Evolutionary conservation across 129 eudicot genomes (phyloP).

Genomic region (Centrapalus pauciflorus): DNA sequence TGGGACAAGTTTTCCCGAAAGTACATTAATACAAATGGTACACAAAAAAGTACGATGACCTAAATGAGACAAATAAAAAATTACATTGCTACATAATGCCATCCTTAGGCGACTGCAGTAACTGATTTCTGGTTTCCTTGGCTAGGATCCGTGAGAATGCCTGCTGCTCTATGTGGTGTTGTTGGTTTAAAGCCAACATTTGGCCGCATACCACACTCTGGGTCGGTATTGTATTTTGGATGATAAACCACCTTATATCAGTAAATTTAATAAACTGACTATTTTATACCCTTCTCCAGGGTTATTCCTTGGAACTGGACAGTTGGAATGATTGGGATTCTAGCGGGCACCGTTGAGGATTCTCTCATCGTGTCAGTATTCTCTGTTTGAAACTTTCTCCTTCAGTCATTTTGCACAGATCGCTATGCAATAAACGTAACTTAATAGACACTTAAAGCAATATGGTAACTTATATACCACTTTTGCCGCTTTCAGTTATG

Average conservation of each 20-base stretch:
- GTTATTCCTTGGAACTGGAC: constrained; percentile 97
- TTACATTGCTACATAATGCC: too few relatives aligned
- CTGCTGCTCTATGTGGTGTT: constrained; percentile 97
- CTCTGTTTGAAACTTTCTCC: not conserved
- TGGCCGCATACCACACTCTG: constrained; percentile 76
- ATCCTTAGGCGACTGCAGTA: too few relatives aligned
- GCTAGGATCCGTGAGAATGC: constrained; percentile 96
- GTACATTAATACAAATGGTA: too few relatives aligned
- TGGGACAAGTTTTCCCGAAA: too few relatives aligned
- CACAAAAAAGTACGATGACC: too few relatives aligned
- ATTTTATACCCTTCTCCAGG: constrained; percentile 29
- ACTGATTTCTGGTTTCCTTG: too few relatives aligned
- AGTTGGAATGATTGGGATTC: constrained; percentile 91
- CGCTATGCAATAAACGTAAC: too few relatives aligned
- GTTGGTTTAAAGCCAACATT: constrained; percentile 89
- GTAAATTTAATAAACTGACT: not conserved
- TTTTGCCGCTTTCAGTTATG: constrained; percentile 50
- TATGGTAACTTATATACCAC: not conserved
- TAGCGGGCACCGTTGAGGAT: constrained; percentile 95
- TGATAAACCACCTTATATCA: not conserved
- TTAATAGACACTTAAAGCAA: too few relatives aligned
- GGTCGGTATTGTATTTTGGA: constrained; percentile 36
- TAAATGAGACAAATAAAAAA: too few relatives aligned
- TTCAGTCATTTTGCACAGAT: too few relatives aligned
- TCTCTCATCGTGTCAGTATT: constrained; percentile 66